These are phyloP conservation scores for Adenanthera pavonina DNA, from an alignment of 306 rosid species.

Conservation along the genomic window DNA sequence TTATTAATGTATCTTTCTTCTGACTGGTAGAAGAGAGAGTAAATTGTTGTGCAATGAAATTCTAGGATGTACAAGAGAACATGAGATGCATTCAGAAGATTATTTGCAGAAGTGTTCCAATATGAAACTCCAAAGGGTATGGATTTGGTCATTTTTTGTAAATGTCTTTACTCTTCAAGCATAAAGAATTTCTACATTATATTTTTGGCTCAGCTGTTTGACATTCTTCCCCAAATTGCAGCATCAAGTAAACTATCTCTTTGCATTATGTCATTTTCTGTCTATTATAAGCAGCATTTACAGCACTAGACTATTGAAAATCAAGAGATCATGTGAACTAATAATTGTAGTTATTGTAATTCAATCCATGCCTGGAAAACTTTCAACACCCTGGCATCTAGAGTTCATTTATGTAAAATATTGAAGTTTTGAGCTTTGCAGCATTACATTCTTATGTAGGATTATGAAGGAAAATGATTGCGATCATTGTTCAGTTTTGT, in stretches of 20 bases:
- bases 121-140: conserved; percentile 77
- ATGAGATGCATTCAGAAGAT: conserved; percentile 69
- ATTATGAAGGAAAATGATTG: not conserved
- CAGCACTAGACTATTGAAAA: conserved; percentile 7
- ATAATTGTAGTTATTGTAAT: conserved; percentile 2
- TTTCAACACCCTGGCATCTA: not conserved
- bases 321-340: not conserved
- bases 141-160: conserved; percentile 26
- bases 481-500: not conserved
- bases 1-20: conserved; percentile 15
- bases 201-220: not conserved
- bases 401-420: not conserved
- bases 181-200: conserved; percentile 8
- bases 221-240: conserved; percentile 26
- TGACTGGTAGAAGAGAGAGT: conserved; percentile 26
- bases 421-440: not conserved
- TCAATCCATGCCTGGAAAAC: not conserved
- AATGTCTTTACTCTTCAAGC: conserved; percentile 13
- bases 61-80: conserved; percentile 49
- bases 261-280: conserved; percentile 11
- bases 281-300: conserved; percentile 15
- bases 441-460: conserved; percentile 3
- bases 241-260: conserved; percentile 27
- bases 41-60: conserved; percentile 41
- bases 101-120: conserved; percentile 64